Percentiles rank a stretch among this genome's conserved stretches.
These are phyloP conservation scores for Skeletonema potamos DNA, from an alignment of 108 stramenopile genomes.

Conservation along the genomic window DNA sequence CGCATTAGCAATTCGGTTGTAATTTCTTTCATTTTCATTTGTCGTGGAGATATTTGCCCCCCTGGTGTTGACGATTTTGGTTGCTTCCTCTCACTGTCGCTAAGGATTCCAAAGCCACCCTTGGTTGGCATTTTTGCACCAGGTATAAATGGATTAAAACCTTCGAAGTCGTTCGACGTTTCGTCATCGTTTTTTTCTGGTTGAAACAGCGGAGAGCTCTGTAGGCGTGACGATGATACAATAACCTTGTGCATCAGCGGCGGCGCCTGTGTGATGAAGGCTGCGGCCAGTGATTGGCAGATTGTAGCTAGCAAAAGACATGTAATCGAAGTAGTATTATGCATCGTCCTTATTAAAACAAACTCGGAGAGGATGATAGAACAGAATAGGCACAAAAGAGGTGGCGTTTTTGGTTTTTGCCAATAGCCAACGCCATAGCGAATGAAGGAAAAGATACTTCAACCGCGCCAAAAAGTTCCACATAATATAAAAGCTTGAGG, in stretches of 20 bases:
- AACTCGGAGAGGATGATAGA: no score
- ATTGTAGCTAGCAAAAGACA: background rate
- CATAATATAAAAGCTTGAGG: no score
- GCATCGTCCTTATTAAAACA: no score
- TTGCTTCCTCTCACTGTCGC: slow-evolving; percentile 3
- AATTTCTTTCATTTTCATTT: slow-evolving; percentile 46
- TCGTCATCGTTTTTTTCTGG: background rate
- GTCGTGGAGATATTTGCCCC: slow-evolving; percentile 39
- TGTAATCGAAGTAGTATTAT: background rate
- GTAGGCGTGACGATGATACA: background rate
- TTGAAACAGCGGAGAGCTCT: background rate
- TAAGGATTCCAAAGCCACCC: slow-evolving; percentile 18
- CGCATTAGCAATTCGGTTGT: slow-evolving; percentile 26
- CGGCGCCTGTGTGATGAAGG: background rate
- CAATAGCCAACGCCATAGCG: no score
- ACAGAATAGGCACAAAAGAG: no score
- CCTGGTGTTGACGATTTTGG: slow-evolving; percentile 18
- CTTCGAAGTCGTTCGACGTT: slow-evolving; percentile 16
- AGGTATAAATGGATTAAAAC: slow-evolving; percentile 42
- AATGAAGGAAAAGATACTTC: background rate
- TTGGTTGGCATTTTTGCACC: slow-evolving; percentile 33
- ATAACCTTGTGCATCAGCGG: background rate
- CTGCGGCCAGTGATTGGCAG: background rate
- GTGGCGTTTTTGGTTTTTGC: no score
- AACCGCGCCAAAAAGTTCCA: background rate